phyloP scores from a whole-genome alignment of 768 basidiomycete genomes.

The Kwoniella sp. region DNA sequence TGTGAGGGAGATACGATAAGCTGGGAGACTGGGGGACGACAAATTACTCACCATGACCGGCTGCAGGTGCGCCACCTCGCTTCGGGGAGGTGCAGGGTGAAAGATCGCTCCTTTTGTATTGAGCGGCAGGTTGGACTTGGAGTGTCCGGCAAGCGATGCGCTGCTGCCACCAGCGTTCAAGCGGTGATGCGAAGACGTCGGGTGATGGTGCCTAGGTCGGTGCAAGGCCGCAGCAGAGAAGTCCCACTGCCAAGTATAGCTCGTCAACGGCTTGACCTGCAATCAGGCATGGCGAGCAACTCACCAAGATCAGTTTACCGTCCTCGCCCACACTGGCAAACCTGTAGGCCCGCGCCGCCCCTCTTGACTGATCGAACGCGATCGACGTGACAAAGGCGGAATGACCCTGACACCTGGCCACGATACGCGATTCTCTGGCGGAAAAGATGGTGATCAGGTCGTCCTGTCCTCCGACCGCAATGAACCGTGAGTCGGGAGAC shows the following conservation, averaged over 20 bases:
- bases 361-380: conserved; percentile 74
- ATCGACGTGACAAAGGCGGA: conserved; percentile 87
- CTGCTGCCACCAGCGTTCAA: conserved; percentile 69
- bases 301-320: conserved; percentile 82
- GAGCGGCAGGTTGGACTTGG: conserved; percentile 52
- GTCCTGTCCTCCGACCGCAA: conserved; percentile 93
- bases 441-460: conserved; percentile 92
- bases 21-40: not conserved
- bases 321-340: conserved; percentile 97
- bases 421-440: conserved; percentile 85
- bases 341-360: conserved; percentile 83
- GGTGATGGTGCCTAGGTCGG: conserved; percentile 63
- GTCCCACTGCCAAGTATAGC: conserved; percentile 66
- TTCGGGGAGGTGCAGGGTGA: conserved; percentile 84
- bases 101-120: conserved; percentile 56
- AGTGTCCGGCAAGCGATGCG: conserved; percentile 62
- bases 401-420: conserved; percentile 95
- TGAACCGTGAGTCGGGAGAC: conserved; percentile 93
- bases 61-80: conserved; percentile 83
- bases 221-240: conserved; percentile 88
- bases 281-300: conserved; percentile 34
- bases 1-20: conserved; percentile 41
- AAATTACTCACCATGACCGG: conserved; percentile 68
- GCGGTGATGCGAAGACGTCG: conserved; percentile 57
- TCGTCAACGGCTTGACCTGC: not conserved